Percentiles rank a stretch among this genome's conserved stretches.
These are phyloP conservation scores for Biancaea sappan DNA, from an alignment of 306 rosid genomes.

Conservation along the genomic window DNA sequence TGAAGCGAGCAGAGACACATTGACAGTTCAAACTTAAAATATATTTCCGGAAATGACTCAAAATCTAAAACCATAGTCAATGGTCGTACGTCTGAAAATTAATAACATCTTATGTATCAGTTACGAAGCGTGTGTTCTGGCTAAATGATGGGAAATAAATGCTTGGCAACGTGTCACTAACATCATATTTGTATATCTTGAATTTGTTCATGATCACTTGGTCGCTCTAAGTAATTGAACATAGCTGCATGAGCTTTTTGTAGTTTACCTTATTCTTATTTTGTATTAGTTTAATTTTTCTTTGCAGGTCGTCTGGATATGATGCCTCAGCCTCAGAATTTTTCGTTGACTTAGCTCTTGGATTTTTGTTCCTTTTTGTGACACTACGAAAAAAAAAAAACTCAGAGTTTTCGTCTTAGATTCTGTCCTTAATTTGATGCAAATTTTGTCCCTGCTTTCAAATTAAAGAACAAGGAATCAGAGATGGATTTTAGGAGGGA, in stretches of 20 bases:
- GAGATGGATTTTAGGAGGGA: too few relatives aligned
- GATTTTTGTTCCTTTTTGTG: constrained; percentile 38
- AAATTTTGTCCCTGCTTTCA: too few relatives aligned
- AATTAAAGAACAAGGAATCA: too few relatives aligned
- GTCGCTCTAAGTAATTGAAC: not conserved
- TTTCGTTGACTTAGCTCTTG: constrained; percentile 17
- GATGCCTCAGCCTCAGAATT: constrained; percentile 22
- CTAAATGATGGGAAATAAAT: not conserved
- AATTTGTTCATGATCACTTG: not conserved
- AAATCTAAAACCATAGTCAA: not conserved
- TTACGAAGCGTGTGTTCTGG: not conserved
- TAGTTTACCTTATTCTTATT: not conserved
- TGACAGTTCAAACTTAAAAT: not conserved
- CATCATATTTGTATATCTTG: not conserved
- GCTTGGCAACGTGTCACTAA: not conserved
- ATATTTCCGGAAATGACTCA: not conserved
- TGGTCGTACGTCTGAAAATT: not conserved
- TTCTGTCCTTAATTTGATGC: too few relatives aligned
- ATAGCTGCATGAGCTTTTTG: not conserved
- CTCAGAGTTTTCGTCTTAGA: too few relatives aligned
- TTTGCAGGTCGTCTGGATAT: constrained; percentile 36
- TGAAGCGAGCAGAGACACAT: not conserved
- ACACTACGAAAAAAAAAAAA: too few relatives aligned
- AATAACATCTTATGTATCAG: not conserved
- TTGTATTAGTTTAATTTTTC: not conserved